A percentile compares a stretch with the other conserved stretches of the same genome.
phyloP scores from a whole-genome alignment of 2,329 filamentous ascomycete genomes.

The Aquanectria penicillioides region DNA sequence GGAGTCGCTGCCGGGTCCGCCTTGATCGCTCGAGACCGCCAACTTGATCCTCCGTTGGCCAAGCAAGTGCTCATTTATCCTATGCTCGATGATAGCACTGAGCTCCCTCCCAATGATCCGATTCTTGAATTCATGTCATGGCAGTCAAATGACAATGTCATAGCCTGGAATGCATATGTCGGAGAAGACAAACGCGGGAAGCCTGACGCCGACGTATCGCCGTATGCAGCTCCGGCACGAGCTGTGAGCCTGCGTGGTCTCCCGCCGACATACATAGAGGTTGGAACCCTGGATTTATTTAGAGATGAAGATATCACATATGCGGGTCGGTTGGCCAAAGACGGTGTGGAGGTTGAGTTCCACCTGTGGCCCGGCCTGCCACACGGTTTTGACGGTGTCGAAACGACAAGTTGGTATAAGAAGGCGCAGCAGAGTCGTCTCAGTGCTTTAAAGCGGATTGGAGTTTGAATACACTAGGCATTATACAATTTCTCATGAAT shows the following conservation, averaged over 20 bases:
- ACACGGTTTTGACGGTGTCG: constrained; percentile 46
- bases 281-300: constrained; percentile 52
- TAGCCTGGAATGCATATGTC: constrained; percentile 37
- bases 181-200: background rate
- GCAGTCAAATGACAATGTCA: constrained; percentile 29
- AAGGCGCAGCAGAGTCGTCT: background rate
- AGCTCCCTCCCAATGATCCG: background rate
- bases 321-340: constrained; percentile 42
- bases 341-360: constrained; percentile 49
- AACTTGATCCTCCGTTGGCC: constrained; percentile 1
- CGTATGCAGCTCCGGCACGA: constrained; percentile 38
- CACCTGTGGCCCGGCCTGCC: constrained; percentile 53
- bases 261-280: constrained; percentile 51
- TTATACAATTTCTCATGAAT: too few species aligned
- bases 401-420: background rate
- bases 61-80: constrained; percentile 25
- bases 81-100: constrained; percentile 27
- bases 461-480: too few species aligned
- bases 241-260: constrained; percentile 40
- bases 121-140: constrained; percentile 26
- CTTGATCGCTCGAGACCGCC: constrained; percentile 19
- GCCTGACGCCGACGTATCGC: constrained; percentile 16
- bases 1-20: constrained; percentile 18
- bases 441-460: background rate
- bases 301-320: constrained; percentile 31